These are phyloP conservation scores for Volvox reticuliferus DNA, from an alignment of 139 green algal genomes.

Conservation along the genomic window DNA sequence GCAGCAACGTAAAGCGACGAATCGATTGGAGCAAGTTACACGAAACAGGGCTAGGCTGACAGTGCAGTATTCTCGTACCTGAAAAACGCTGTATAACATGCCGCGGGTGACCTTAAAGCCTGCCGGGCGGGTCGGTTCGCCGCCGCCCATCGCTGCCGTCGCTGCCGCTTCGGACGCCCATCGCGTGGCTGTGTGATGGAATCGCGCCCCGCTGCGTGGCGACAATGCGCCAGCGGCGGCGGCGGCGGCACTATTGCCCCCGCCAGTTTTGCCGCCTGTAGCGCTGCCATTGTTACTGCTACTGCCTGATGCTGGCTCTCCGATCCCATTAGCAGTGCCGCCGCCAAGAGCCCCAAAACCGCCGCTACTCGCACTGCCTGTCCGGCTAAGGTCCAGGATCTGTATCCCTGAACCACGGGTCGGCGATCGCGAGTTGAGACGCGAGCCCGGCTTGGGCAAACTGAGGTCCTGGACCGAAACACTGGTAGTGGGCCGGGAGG, in stretches of 20 bases:
- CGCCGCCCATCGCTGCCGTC: background rate
- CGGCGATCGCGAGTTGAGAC: background rate
- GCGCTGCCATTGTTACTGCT: background rate
- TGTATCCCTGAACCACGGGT: background rate
- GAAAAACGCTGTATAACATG: slow-evolving; percentile 51
- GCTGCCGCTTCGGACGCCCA: background rate
- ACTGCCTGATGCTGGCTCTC: background rate
- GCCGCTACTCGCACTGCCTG: background rate
- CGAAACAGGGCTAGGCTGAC: too few relatives aligned
- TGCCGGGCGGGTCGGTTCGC: background rate
- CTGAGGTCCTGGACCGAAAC: slow-evolving; percentile 21
- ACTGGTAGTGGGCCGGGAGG: background rate
- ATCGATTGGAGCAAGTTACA: background rate
- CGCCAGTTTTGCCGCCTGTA: background rate
- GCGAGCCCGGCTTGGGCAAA: background rate
- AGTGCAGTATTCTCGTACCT: background rate
- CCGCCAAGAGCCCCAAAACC: background rate
- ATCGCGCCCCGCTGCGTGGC: background rate
- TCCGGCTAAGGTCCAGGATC: background rate
- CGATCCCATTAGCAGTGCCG: background rate
- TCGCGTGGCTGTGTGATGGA: slow-evolving; percentile 2
- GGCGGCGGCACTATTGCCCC: background rate
- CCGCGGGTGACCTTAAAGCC: slow-evolving; percentile 22
- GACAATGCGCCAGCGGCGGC: background rate
- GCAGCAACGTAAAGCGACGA: background rate